Evolutionary conservation across 1,284 basidiomycete species (phyloP).

Genomic region (Ganoderma meredithae): DNA sequence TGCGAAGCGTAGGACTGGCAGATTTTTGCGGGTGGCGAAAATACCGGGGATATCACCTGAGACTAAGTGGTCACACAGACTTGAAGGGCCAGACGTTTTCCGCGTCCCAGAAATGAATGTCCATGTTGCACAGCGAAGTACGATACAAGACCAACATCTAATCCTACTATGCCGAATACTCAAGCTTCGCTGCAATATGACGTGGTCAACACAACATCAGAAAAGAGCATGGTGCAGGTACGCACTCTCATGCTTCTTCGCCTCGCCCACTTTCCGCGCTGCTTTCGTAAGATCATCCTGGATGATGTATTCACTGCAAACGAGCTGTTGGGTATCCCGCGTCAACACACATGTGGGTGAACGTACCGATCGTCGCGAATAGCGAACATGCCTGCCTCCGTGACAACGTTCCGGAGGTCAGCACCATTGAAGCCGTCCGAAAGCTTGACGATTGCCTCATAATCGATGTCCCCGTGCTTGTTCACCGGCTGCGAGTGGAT

Average conservation of each 20-base stretch:
- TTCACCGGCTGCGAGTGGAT: conserved; percentile 96
- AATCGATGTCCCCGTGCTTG: conserved; percentile 95
- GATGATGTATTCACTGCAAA: conserved; percentile 81
- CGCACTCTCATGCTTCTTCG: conserved; percentile 95
- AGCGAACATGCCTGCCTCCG: conserved; percentile 99
- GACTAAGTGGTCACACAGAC: no score
- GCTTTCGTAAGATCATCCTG: conserved; percentile 99
- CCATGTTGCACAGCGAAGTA: conserved; percentile 23
- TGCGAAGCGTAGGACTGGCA: no score
- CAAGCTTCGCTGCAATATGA: conserved; percentile 58
- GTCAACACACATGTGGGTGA: background rate
- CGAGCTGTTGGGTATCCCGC: background rate
- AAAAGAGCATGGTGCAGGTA: conserved; percentile 18
- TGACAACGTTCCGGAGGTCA: conserved; percentile 95
- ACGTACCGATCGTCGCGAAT: conserved; percentile 91
- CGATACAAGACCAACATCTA: conserved; percentile 23
- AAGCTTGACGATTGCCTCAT: conserved; percentile 97
- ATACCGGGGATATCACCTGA: no score
- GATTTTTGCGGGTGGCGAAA: no score
- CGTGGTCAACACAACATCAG: conserved; percentile 18
- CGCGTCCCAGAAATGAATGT: conserved; percentile 2
- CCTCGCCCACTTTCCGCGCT: conserved; percentile 94
- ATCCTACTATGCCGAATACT: conserved; percentile 54
- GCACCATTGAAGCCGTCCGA: conserved; percentile 96
- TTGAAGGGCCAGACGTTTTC: background rate